A percentile compares a stretch with the other conserved stretches of the same genome.
Evolutionary conservation across 2,329 filamentous ascomycete species (phyloP).

Genomic region (Cytospora piceae): DNA sequence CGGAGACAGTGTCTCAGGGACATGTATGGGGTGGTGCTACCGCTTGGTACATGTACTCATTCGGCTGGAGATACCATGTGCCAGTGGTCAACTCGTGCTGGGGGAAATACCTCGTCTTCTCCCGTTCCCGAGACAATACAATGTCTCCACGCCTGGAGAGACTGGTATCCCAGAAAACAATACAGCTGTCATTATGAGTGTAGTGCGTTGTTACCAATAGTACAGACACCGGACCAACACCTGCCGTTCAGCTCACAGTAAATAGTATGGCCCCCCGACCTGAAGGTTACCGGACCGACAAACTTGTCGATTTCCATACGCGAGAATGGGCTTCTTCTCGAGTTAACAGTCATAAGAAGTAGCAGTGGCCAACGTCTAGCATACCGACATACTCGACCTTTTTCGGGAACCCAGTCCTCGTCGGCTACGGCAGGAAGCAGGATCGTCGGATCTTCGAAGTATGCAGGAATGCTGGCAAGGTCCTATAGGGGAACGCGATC

Average conservation of each 20-base stretch:
- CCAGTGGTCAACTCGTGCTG: slow-evolving; percentile 1
- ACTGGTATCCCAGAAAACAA: no score
- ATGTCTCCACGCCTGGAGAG: background rate
- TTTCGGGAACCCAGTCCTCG: slow-evolving; percentile 51
- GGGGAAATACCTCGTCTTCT: background rate
- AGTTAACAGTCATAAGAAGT: slow-evolving; percentile 35
- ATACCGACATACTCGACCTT: slow-evolving; percentile 48
- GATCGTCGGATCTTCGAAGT: slow-evolving; percentile 47
- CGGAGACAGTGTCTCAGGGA: slow-evolving; percentile 15
- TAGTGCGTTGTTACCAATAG: background rate
- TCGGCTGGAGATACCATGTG: slow-evolving; percentile 27
- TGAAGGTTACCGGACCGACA: background rate
- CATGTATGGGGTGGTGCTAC: slow-evolving; percentile 6
- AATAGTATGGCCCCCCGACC: slow-evolving; percentile 4
- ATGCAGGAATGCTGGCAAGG: slow-evolving; percentile 47
- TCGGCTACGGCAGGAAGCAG: slow-evolving; percentile 41
- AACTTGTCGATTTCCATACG: slow-evolving; percentile 40
- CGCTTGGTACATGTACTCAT: background rate
- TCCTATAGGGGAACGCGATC: slow-evolving; percentile 32
- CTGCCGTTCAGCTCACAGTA: background rate
- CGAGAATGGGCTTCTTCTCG: slow-evolving; percentile 39
- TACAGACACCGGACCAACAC: background rate
- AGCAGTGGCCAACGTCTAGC: slow-evolving; percentile 33
- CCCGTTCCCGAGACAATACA: slow-evolving; percentile 25
- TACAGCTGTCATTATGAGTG: background rate